Base-by-base conservation (phyloP, 345 rosid species). In the Boechera retrofracta region DNA sequence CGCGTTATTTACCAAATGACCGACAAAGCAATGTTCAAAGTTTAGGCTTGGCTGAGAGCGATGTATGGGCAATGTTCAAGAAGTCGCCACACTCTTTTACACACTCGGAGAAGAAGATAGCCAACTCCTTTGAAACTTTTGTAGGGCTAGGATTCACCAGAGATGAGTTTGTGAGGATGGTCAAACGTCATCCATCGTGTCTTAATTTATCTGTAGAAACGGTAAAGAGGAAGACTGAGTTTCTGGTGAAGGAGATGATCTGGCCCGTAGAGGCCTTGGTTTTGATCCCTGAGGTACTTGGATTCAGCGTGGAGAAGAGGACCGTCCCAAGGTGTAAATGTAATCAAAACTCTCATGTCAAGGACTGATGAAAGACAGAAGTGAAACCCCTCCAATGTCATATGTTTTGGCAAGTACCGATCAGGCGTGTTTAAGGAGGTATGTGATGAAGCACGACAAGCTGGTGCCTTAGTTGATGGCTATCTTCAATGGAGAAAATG, bases 11-110 rank as follows among this genome's bases (percentile, higher is more conserved):
- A 1, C 24, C 11, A 32, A 18, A 39, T 44, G 31, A 57, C 29
- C 1, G 2, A 66, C 3, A 15, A 51, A 26, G 66, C 69, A 6
- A 73, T 73, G n/a, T 62, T 2, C 38, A 10, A 26, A 71, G 39
- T 42, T 71, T 75, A 75, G 83, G 82, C 49, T 84, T 72, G 60
- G 44, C 77, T 13, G 56, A 59, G 7, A 75, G 53, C 10, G 82
- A 74, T 5, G 8, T 69, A 31, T 26, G 36, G 54, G 11, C 18
- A 4, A 78, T 77, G 0, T 84, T 82, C 39, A 67, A 47, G 59
- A 82, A 57, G 61, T 11, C 29, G 13, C 85, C 85, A 21, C 24
- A 5, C n/a, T 7, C 82, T 42, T 26, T 77, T 60, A 7, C 1
- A 24, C 1, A 41, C 5, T 83, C 86, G 24, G 66, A 64, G 29